Base-by-base conservation (phyloP, 2,329 filamentous ascomycete species). In the Aspergillus novofumigatus region DNA sequence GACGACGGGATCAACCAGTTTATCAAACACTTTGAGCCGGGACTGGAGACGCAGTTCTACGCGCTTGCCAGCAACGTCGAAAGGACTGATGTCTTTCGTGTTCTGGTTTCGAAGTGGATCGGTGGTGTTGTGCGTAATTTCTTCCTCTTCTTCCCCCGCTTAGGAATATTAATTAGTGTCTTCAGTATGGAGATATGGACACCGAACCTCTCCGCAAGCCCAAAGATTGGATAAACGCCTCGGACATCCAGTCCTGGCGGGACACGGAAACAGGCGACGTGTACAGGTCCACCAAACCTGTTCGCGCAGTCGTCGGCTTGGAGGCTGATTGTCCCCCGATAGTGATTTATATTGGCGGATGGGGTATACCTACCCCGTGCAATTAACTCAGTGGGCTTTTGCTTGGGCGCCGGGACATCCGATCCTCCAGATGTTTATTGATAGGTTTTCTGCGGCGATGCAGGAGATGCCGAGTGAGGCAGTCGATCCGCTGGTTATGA, bases 331-430 rank as follows among this genome's bases (percentile, higher is more conserved):
- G 61, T 44, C 51, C 59, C 20, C 65, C 67, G 55, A 65, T 11
- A 62, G 50, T 38, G 63, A 71, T 50, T 42, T 53, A 5, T 71
- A 70, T 55, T 73, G 70, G 70, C 69, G 70, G n/a, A 66, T 69
- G 65, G 70, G 70, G 29, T 73, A 73, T 58, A 59, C 63, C 21
- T 67, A 67, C 52, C 67, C 70, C 3, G 56, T 72, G 17, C 70
- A 73, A 52, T 57, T 72, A 6, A 72, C 70, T 0, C 70, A 72
- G 32, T 73, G 70, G 70, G 60, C 69, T 0, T 61, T 73, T 5
- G 70, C 70, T 1, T 63, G 63, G 23, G 57, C 61, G 1, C 60
- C 67, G 3, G 61, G 64, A 1, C 70, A 73, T 48, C 66, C 69
- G 1, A 55, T 70, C 20, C 64, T 72, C 23, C 58, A 64, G 35